A percentile compares a stretch with the other conserved stretches of the same genome.
These are phyloP conservation scores for Solanum neorickii DNA, from an alignment of 257 asterid species.

Conservation along the genomic window DNA sequence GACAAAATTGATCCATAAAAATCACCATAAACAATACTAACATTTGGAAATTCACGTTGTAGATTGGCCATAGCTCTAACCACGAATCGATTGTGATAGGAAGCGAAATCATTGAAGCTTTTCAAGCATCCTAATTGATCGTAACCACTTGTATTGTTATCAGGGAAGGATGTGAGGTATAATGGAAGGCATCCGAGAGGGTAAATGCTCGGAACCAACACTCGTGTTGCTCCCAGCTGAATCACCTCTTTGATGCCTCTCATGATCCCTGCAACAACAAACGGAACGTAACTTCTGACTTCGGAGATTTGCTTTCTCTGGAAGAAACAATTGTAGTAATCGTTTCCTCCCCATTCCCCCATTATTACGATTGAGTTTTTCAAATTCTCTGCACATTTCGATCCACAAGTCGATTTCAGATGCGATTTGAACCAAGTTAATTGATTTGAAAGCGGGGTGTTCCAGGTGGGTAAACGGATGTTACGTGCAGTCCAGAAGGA, in stretches of 20 bases:
- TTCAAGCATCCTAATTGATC: not conserved
- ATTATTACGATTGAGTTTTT: not conserved
- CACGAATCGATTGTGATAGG: not conserved
- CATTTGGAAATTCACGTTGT: not conserved
- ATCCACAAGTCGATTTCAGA: not conserved
- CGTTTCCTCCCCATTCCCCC: constrained; percentile 2
- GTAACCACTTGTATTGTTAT: not conserved
- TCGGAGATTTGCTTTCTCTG: not conserved
- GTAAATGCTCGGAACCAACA: not conserved
- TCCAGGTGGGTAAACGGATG: not conserved
- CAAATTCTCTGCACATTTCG: not conserved
- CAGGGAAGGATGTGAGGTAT: not conserved
- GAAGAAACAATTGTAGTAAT: not conserved
- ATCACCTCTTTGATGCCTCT: not conserved
- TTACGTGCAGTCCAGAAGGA: not conserved
- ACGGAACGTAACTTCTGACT: not conserved
- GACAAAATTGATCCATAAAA: not conserved
- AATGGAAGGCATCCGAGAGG: not conserved
- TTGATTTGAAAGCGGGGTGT: not conserved
- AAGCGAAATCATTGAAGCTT: not conserved
- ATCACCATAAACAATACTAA: not conserved
- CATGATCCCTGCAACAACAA: not conserved
- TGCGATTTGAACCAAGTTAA: not conserved
- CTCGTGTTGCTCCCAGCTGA: not conserved
- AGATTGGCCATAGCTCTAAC: not conserved